Base-by-base conservation (phyloP, 306 rosid genomes). In the Casuarina equisetifolia region DNA sequence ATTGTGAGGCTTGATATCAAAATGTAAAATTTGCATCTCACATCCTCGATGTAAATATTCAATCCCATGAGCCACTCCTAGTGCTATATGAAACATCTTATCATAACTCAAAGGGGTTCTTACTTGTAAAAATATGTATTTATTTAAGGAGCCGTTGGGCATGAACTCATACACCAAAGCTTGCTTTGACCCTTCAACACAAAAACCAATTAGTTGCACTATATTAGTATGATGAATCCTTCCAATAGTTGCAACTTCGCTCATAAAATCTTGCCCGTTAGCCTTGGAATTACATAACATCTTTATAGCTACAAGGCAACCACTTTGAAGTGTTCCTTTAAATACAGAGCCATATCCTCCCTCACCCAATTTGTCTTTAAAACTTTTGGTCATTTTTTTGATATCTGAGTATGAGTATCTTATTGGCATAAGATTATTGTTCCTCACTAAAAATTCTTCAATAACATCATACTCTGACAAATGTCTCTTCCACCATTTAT, bases 241-340 rank as follows among this genome's bases (percentile, higher is more conserved):
- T 12, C 79, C 75, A 19, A 76, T 76, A 0, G 57, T 67, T 15
- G 48, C 74, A 19, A 72, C 77, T 61, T 79, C 77, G 12, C 32
- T 71, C 1, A 81, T 81, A 44, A 81, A 82, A 1, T 82, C 79
- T 64, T 82, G 81, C 3, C 85, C 79, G 13, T 77, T 72, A 39
- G 12, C 32, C 3, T 57, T 72, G 2, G 78, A 46, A n/a, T 66
- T 67, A 19, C 43, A 44, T 53, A 76, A 36, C 70, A 81, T 45
- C 67, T 77, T 82, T 44, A 82, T 2, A 2, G 79, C 82, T 54
- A 77, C 75, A 72, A 20, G 38, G 11, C 13, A 9, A 0, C 79
- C 81, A 17, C 85, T 81, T 20, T 16, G 59, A 32, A 76, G 20
- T 19, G 50, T 62, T 12, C 81, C 80, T n/a, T 70, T 76, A 66